Conservation (phyloP, 345 rosid species). For the Geranium rotundifolium region DNA sequence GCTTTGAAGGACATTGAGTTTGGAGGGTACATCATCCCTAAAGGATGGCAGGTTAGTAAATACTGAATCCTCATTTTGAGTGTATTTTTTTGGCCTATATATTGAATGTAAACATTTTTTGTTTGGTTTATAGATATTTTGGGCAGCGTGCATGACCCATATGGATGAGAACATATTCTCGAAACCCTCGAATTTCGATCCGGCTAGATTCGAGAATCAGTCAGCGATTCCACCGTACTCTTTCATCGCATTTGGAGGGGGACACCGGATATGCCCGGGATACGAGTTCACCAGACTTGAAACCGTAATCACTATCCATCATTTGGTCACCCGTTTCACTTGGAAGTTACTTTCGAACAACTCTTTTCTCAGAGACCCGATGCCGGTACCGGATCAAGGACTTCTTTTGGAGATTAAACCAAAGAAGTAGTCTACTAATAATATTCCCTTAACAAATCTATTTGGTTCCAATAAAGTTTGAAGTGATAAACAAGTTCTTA, state of each 20-base stretch:
- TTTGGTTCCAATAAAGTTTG: too few relatives aligned
- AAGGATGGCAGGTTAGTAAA: conserved; percentile 27
- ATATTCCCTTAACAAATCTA: too few relatives aligned
- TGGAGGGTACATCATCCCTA: conserved; percentile 22
- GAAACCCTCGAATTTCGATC: conserved; percentile 35
- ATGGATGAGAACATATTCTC: conserved; percentile 36
- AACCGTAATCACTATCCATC: conserved; percentile 31
- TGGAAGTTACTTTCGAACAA: conserved; percentile 31
- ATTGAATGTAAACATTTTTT: too few relatives aligned
- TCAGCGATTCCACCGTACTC: conserved; percentile 44
- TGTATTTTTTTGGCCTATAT: too few relatives aligned
- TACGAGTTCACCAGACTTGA: conserved; percentile 40
- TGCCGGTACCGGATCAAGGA: conserved; percentile 37
- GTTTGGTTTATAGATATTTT: conserved; percentile 41
- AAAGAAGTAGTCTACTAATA: too few relatives aligned
- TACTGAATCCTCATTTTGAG: too few relatives aligned
- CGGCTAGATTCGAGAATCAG: conserved; percentile 33
- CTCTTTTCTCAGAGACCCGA: conserved; percentile 29
- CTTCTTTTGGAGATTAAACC: conserved; percentile 24
- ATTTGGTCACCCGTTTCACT: conserved; percentile 33
- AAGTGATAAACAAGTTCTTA: too few relatives aligned
- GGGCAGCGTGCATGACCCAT: conserved; percentile 37
- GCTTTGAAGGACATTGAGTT: conserved; percentile 15
- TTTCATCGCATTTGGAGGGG: conserved; percentile 36
- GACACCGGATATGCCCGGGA: conserved; percentile 45